These are phyloP conservation scores for Nakazawaea anatomiae DNA, from an alignment of 805 yeast species.

Conservation along the genomic window DNA sequence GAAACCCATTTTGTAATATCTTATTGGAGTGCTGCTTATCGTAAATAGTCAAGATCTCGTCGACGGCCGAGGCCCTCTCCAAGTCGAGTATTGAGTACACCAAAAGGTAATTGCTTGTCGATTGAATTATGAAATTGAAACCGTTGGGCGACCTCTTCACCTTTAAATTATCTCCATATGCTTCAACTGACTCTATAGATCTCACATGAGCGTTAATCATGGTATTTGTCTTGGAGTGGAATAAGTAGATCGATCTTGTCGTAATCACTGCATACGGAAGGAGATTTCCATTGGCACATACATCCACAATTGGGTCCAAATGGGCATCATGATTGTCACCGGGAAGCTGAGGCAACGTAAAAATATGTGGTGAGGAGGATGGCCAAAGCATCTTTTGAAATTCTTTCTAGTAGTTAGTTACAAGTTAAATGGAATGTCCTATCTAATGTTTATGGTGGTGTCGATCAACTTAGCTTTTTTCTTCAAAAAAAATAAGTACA, in stretches of 20 bases:
- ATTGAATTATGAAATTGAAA: conserved; percentile 33
- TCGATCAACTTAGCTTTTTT: too few relatives aligned
- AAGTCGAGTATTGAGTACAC: conserved; percentile 33
- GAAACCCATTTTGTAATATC: conserved; percentile 29
- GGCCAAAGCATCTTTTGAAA: conserved; percentile 25
- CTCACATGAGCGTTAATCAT: conserved; percentile 45
- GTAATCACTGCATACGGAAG: conserved; percentile 10
- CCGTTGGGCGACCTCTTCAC: conserved; percentile 36
- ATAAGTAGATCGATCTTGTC: conserved; percentile 4
- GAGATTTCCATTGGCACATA: conserved; percentile 14
- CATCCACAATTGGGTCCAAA: conserved; percentile 26
- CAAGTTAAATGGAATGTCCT: too few relatives aligned
- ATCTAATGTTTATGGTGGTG: too few relatives aligned
- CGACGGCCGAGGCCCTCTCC: conserved; percentile 12
- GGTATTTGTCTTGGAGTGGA: conserved; percentile 27
- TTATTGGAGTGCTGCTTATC: conserved; percentile 16
- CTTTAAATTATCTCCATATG: conserved; percentile 39
- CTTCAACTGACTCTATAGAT: conserved; percentile 33
- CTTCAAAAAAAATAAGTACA: too few relatives aligned
- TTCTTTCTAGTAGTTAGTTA: too few relatives aligned
- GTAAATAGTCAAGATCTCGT: conserved; percentile 25
- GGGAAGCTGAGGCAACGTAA: conserved; percentile 17
- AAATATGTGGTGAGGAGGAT: conserved; percentile 19
- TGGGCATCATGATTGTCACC: conserved; percentile 8
- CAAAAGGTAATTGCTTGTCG: conserved; percentile 32